phyloP scores from a whole-genome alignment of 495 filamentous ascomycete species.

The Penicillium verhagenii region DNA sequence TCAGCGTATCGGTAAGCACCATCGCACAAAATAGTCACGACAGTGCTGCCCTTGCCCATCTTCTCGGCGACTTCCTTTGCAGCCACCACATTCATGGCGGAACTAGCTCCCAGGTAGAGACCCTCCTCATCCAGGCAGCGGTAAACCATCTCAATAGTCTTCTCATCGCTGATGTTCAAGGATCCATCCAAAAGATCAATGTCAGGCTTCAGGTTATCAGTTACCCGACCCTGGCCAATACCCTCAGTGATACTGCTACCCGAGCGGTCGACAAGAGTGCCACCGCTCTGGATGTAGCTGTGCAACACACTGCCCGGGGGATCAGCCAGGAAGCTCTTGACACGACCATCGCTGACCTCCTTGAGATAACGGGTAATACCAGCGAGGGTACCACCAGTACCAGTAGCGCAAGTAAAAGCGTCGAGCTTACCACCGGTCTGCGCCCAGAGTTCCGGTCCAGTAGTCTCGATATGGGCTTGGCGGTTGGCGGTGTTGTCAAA shows the following conservation, averaged over 20 bases:
- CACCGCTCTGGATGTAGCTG: conserved; percentile 84
- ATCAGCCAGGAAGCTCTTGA: conserved; percentile 91
- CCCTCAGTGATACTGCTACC: conserved; percentile 95
- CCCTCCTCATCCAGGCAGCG: conserved; percentile 96
- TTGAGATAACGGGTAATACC: conserved; percentile 90
- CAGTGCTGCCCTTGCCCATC: conserved; percentile 82
- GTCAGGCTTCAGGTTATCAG: conserved; percentile 86
- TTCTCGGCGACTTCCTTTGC: conserved; percentile 92
- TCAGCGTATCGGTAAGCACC: conserved; percentile 97
- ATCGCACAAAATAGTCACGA: conserved; percentile 92
- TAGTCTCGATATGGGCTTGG: conserved; percentile 92
- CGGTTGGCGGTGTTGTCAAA: conserved; percentile 97
- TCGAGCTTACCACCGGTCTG: conserved; percentile 86
- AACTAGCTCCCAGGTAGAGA: conserved; percentile 92
- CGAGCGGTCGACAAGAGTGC: conserved; percentile 73
- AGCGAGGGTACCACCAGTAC: conserved; percentile 88
- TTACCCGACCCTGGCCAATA: conserved; percentile 95
- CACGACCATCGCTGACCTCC: conserved; percentile 69
- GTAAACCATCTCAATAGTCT: conserved; percentile 97
- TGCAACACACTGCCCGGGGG: conserved; percentile 91
- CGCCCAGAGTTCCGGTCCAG: conserved; percentile 95
- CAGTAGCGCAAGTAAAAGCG: conserved; percentile 93
- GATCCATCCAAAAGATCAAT: conserved; percentile 84
- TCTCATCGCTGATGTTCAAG: conserved; percentile 82
- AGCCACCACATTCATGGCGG: conserved; percentile 89